These are phyloP conservation scores for Fusarium neocosmosporiellum DNA, from an alignment of 2,329 filamentous ascomycete genomes.

Conservation along the genomic window DNA sequence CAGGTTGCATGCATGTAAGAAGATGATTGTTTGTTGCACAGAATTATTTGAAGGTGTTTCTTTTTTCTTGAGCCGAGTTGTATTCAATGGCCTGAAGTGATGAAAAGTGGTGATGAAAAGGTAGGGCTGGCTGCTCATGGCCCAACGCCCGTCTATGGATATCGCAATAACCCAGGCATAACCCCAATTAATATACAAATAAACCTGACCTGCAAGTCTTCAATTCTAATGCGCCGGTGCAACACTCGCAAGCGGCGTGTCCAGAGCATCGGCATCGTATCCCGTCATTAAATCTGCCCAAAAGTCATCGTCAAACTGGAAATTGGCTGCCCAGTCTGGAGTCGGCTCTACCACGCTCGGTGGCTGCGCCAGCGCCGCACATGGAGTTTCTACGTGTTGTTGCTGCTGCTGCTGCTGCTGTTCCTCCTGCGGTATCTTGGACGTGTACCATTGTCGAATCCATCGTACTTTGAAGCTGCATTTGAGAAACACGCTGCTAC, in stretches of 20 bases:
- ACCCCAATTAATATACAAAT: not conserved
- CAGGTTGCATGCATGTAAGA: not conserved
- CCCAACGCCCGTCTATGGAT: not conserved
- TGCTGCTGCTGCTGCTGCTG: slow-evolving; percentile 6
- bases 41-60: not conserved
- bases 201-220: not conserved
- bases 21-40: not conserved
- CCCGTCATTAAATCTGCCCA: slow-evolving; percentile 45
- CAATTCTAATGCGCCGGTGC: not conserved
- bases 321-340: slow-evolving; percentile 37
- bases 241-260: slow-evolving; percentile 4
- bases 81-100: not conserved
- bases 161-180: not conserved
- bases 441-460: slow-evolving; percentile 54
- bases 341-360: slow-evolving; percentile 5
- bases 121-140: not conserved
- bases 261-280: slow-evolving; percentile 27
- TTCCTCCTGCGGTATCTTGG: slow-evolving; percentile 34
- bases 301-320: slow-evolving; percentile 45
- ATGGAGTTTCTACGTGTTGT: slow-evolving; percentile 2
- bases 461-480: slow-evolving; percentile 52
- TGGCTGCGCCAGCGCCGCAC: slow-evolving; percentile 5
- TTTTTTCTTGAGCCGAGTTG: not conserved
- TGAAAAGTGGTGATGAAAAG: not conserved
- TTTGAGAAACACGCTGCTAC: slow-evolving; percentile 45